Base-by-base conservation (phyloP, 2,329 filamentous ascomycete genomes). In the Stylonectria norvegica region DNA sequence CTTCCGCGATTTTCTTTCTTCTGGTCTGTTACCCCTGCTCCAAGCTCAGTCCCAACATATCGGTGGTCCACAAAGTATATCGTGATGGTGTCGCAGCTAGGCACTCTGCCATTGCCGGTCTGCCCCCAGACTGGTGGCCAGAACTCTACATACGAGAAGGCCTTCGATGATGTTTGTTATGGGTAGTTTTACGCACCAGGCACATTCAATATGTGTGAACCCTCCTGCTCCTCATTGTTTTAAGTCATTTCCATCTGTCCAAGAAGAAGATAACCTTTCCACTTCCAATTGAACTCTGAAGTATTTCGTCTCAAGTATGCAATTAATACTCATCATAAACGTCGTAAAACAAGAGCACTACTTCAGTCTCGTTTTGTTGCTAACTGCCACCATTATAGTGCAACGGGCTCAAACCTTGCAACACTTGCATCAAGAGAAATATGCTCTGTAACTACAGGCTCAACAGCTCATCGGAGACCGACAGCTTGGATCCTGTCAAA, bases 391-490 rank as follows among this genome's bases (percentile, higher is more conserved):
- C 28, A 6, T 19, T 43, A 29, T 36, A 58, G 55, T 58, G 55
- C 20, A 49, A 52, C 31, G 55, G 54, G 18, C 34, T 45, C 34
- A 40, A 50, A 12, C 51, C 49, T 22, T 56, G 55, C 43, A 46
- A 43, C 22, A 46, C 51, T 11, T 57, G 53, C 42, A 39, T 43
- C 18, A 53, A 52, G 23, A 48, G 51, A 30, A 49, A 47, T 20
- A 37, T 52, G 18, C 34, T 36, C 14, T 57, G 54, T 40, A 39
- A 42, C 8, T 58, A 56, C 31, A 40, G 17, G 4, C 4, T 20
- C 17, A 37, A 19, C 14, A 34, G 30, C 5, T 6, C 17, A 4
- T 12, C 22, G 10, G 28, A 22, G 15, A 6, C 18, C 12, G 29
- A 37, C 15, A 33, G 14, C 8, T n/a, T 20, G 3, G 14, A 16